Percentiles rank a stretch among this genome's conserved stretches.
phyloP scores from a whole-genome alignment of 2,329 filamentous ascomycete genomes.

The Talaromyces sp. region DNA sequence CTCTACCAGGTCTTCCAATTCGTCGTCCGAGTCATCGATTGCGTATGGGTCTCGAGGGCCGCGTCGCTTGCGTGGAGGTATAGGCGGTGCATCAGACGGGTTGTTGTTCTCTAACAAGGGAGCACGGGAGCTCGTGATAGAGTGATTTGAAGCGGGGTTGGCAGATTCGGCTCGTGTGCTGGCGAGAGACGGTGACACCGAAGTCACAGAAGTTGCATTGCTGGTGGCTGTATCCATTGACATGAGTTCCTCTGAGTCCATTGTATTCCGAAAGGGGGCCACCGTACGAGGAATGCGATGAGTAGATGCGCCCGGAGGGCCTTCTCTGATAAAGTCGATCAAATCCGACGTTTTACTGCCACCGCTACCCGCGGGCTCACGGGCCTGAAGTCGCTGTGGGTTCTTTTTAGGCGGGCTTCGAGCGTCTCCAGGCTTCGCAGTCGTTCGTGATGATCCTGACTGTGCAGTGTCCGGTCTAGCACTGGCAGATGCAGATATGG shows the following conservation, averaged over 20 bases:
- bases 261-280: slow-evolving; percentile 76
- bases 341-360: slow-evolving; percentile 67
- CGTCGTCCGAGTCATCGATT: slow-evolving; percentile 69
- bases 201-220: slow-evolving; percentile 16
- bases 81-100: slow-evolving; percentile 17
- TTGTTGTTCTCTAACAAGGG: slow-evolving; percentile 52
- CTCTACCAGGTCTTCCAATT: slow-evolving; percentile 52
- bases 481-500: neutral
- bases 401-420: slow-evolving; percentile 13
- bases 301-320: slow-evolving; percentile 60
- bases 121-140: slow-evolving; percentile 69
- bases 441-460: slow-evolving; percentile 4
- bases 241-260: slow-evolving; percentile 71
- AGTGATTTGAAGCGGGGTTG: slow-evolving; percentile 46
- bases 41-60: slow-evolving; percentile 85
- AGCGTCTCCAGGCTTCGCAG: slow-evolving; percentile 5
- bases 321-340: slow-evolving; percentile 91
- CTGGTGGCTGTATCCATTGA: slow-evolving; percentile 25
- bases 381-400: slow-evolving; percentile 57
- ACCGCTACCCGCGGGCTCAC: slow-evolving; percentile 60
- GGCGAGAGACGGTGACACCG: slow-evolving; percentile 31
- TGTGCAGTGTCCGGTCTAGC: slow-evolving; percentile 11
- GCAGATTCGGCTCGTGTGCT: slow-evolving; percentile 49
- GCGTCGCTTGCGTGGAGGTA: slow-evolving; percentile 43
- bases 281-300: slow-evolving; percentile 76